Evolutionary conservation across 495 filamentous ascomycete species (phyloP), one percentile per base, ranked within the genome.

Genomic region (Lepidopterella palustris): DNA sequence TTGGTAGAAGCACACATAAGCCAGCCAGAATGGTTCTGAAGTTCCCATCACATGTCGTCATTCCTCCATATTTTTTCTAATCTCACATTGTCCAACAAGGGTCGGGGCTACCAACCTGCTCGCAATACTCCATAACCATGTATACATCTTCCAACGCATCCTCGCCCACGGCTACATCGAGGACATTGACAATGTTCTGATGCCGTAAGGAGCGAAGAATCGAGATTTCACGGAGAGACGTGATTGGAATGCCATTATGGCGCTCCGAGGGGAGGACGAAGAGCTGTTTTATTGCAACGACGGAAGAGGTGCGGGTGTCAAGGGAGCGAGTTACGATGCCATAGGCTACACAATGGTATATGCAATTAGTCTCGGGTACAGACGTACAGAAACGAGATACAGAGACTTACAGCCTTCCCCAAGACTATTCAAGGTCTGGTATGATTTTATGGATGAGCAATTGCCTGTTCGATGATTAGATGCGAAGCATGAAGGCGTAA

Each of bases 51-150:
- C 42, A 63, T 51, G 52, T 49, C 59, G 48, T 57, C 53, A 51
- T 54, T 48, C 55, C 25, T 32, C 55, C 18, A 64, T 54, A 45
- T 40, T 58, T 42, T 42, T 3, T 42, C 13, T 3, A 42, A 42
- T 18, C 35, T 11, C 35, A 42, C 18, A 15, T 18, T 10, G 13
- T 10, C 35, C 18, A 11, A 3, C 13, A 29, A 66, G 61, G 62
- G 40, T 23, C 57, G 65, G 64, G 48, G 20, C 15, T 26, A 78
- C 76, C 67, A 72, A 78, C 75, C 76, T 78, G 74, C 67, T 78
- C 76, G 54, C 73, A 73, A 53, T 78, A 78, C 58, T 78, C 76
- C 76, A 77, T 77, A 49, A 78, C 76, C 76, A 78, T 77, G 60
- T 74, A 77, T 49, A 77, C 61, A 45, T 76, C 68, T 51, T 74